Conservation (phyloP, 768 basidiomycete genomes). For the Suillus sp. region DNA sequence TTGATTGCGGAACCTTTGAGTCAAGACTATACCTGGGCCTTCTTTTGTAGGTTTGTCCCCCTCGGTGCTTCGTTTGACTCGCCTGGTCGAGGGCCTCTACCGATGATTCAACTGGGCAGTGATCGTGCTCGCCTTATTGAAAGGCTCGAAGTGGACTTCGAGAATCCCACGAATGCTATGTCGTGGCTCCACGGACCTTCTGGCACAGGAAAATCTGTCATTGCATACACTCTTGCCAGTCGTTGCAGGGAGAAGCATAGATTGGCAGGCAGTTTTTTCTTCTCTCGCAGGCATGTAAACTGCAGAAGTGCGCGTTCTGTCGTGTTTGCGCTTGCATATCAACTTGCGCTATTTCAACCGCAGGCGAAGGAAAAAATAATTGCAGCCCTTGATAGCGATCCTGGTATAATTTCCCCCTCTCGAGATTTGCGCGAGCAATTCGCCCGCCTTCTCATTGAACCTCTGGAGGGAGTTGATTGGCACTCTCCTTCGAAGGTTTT, state of each 20-base stretch:
- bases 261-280: neutral
- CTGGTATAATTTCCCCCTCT: neutral
- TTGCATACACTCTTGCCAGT: conserved; percentile 5
- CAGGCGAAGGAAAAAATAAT: conserved; percentile 1
- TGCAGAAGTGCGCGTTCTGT: neutral
- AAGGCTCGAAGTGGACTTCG: neutral
- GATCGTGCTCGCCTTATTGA: neutral
- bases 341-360: neutral
- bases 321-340: neutral
- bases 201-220: neutral
- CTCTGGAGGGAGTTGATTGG: neutral
- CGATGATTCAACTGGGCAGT: neutral
- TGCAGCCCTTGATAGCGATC: neutral
- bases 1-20: neutral
- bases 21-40: neutral
- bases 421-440: conserved; percentile 3
- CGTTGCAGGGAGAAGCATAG: neutral
- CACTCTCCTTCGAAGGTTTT: neutral
- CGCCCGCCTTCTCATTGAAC: neutral
- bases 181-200: neutral
- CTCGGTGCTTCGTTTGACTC: neutral
- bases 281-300: neutral
- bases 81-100: neutral
- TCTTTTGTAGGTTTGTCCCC: neutral
- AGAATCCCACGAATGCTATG: neutral